Base-by-base conservation (phyloP, 2,329 filamentous ascomycete species). In the Paraconiothyrium sp. region DNA sequence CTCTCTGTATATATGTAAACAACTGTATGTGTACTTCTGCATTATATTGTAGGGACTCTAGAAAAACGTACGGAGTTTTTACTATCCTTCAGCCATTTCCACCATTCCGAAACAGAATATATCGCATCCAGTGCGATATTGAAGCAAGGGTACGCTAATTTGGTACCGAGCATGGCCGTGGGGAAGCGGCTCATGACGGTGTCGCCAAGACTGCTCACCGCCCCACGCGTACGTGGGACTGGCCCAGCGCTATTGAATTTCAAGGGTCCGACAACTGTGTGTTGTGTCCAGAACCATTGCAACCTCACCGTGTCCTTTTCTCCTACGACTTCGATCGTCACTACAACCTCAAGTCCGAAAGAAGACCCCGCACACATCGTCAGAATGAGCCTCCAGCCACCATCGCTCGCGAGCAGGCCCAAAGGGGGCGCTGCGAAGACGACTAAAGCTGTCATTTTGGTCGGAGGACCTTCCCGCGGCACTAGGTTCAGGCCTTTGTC, bases 401-500 rank as follows among this genome's bases (percentile, higher is more conserved):
- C 75, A 34, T 77, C 75, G 24, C 75, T 78, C 60, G 69, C 74
- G 54, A 57, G 72, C 64, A 69, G 76, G 66, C 68, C 76, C 63
- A 78, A 76, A 68, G 72, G 75, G 47, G 71, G 70, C 30, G 66
- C 71, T 43, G 70, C 71, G 39, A 73, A 74, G 66, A 86, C 89
- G 67, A 97, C 94, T 78, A 98, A 97, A 84, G 94, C 94, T 70
- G 90, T 97, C 71, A 97, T 98, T 81, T 84, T 98, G 84, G 94
- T 98, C 76, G 94, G 94, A 69, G 94, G 95, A 63, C 94, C 95
- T 59, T 97, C 94, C 61, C 89, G 95, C 85, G 95, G 95, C 78
- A 99, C 95, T 65, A 89, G 95, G 70, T 98, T 98, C 84, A 89
- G 95, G 71, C 95, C 95, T 72, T 86, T 99, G 70, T 97, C 93